Evolutionary conservation across 768 basidiomycete genomes (phyloP).

Genomic region (Psilocybe subaeruginosa): DNA sequence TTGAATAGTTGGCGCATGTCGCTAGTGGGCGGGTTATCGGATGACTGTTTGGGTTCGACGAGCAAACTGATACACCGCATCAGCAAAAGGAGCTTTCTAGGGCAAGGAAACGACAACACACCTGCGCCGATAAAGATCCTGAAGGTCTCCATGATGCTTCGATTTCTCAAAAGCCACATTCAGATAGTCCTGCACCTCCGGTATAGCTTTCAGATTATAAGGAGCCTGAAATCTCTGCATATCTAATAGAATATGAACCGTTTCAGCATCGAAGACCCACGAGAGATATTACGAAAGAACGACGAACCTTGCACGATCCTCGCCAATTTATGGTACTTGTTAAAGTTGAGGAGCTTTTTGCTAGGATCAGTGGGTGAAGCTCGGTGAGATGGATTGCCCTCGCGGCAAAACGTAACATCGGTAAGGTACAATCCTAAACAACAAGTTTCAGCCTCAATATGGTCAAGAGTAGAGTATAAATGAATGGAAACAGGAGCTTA

Average conservation of each 20-base stretch:
- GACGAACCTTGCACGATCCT: slow-evolving; percentile 75
- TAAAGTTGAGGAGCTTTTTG: slow-evolving; percentile 91
- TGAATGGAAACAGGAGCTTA: slow-evolving; percentile 30
- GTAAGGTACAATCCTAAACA: slow-evolving; percentile 78
- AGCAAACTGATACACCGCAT: slow-evolving; percentile 53
- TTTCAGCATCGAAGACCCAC: not conserved
- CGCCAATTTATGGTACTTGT: slow-evolving; percentile 92
- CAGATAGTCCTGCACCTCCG: slow-evolving; percentile 85
- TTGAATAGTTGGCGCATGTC: slow-evolving; percentile 82
- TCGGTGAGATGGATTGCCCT: slow-evolving; percentile 89
- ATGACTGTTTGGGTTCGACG: slow-evolving; percentile 82
- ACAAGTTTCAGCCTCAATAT: too few species aligned
- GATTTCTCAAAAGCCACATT: slow-evolving; percentile 74
- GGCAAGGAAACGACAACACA: slow-evolving; percentile 30
- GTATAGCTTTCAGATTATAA: slow-evolving; percentile 86
- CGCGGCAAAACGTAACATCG: slow-evolving; percentile 93
- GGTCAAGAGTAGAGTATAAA: not conserved
- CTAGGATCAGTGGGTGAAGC: slow-evolving; percentile 74
- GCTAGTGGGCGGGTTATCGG: slow-evolving; percentile 62
- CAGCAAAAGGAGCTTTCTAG: not conserved
- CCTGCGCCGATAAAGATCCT: slow-evolving; percentile 88
- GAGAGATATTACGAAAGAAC: not conserved
- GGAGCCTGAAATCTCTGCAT: slow-evolving; percentile 92
- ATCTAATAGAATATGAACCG: slow-evolving; percentile 42
- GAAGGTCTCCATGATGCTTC: slow-evolving; percentile 77